Evolutionary conservation across 176 grass and related monocot species (phyloP), one percentile per base, ranked within the genome.

Genomic region (Guadua angustifolia): DNA sequence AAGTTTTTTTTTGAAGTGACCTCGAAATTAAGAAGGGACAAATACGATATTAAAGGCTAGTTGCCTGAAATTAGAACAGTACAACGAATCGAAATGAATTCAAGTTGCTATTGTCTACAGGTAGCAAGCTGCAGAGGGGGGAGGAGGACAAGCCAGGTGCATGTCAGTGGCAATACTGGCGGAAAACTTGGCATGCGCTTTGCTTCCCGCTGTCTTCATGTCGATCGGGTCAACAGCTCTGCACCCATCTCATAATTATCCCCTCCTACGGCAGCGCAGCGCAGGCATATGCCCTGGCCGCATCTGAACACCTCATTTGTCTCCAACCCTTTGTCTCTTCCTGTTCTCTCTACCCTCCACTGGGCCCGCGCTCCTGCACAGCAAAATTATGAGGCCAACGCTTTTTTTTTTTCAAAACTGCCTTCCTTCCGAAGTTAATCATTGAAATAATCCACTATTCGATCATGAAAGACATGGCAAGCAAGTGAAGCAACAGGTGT

Each of bases 291-390:
- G 66, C 79, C 79, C 86, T 90, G 80, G 46, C 50, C 43, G 45
- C 72, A 57, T 89, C 82, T 81, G 88, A 79, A 81, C 78, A 82
- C 88, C 83, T 91, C 84, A 71, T 86, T 88, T 90, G 88, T 84
- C 80, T 78, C 92, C 84, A 78, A 88, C 90, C 92, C 74, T 92
- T 91, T 91, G 89, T 89, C 77, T 88, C 88, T 90, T 83, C 59
- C 78, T 87, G 80, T 63, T 79, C 26, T 80, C 66, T 71, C 32
- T 75, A 19, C 44, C 25, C 8, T 65, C 26, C 40, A 32, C n/a
- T 16, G 33, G 12, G 3, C 38, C 57, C 81, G 38, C 64, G 56
- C 38, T 22, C 78, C 70, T 39, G 66, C 80, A 64, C 66, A 85
- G 40, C 77, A 69, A 22, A 59, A 74, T 68, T 84, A 5, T 85